These are phyloP conservation scores for Podaxis sp. DNA, from an alignment of 768 basidiomycete genomes.

Conservation along the genomic window DNA sequence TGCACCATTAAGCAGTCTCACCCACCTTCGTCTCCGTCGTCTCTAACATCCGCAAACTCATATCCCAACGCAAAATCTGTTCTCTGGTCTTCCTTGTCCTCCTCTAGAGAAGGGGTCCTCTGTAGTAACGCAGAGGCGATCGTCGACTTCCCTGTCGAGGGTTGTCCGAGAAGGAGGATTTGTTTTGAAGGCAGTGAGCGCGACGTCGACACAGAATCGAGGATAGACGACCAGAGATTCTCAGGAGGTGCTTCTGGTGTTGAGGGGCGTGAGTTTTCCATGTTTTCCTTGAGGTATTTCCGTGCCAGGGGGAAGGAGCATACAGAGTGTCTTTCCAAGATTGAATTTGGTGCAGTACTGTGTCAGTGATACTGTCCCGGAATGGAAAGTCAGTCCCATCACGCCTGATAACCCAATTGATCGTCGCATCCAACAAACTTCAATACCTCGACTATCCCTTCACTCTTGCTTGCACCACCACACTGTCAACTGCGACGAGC, in stretches of 20 bases:
- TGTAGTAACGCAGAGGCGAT: slow-evolving; percentile 72
- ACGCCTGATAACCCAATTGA: too few relatives aligned
- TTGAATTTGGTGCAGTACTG: too few relatives aligned
- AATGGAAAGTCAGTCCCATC: too few relatives aligned
- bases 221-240: slow-evolving; percentile 91
- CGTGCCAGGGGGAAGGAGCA: too few relatives aligned
- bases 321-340: too few relatives aligned
- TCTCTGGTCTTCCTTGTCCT: slow-evolving; percentile 56
- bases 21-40: slow-evolving; percentile 93
- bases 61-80: slow-evolving; percentile 88
- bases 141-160: slow-evolving; percentile 76
- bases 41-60: slow-evolving; percentile 86
- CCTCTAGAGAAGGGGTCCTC: slow-evolving; percentile 53
- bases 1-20: slow-evolving; percentile 11
- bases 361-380: too few relatives aligned
- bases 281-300: too few relatives aligned
- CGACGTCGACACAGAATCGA: slow-evolving; percentile 82
- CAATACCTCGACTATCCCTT: too few relatives aligned
- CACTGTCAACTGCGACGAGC: too few relatives aligned
- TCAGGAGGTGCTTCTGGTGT: slow-evolving; percentile 73
- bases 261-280: slow-evolving; percentile 57
- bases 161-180: slow-evolving; percentile 79
- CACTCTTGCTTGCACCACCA: too few relatives aligned
- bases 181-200: slow-evolving; percentile 86
- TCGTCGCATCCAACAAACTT: too few relatives aligned